A percentile compares a stretch with the other conserved stretches of the same genome.
These are phyloP conservation scores for Davidsoniella virescens DNA, from an alignment of 2,329 filamentous ascomycete species.

Conservation along the genomic window DNA sequence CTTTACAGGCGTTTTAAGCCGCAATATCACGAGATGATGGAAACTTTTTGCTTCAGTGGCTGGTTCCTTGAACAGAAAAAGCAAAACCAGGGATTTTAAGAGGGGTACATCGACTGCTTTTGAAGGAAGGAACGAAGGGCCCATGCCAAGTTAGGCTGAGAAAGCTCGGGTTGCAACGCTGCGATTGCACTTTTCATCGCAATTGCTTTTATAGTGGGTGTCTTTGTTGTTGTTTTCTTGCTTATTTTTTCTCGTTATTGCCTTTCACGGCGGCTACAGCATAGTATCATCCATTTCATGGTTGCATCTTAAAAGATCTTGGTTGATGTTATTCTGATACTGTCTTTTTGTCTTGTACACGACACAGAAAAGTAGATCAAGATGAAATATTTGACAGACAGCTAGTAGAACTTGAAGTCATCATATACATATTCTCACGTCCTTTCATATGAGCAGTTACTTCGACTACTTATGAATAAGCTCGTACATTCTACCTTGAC, in stretches of 20 bases:
- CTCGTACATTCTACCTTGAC: too few relatives aligned
- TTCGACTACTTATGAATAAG: too few relatives aligned
- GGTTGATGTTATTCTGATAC: too few relatives aligned
- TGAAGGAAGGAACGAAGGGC: constrained; percentile 5
- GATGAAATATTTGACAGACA: too few relatives aligned
- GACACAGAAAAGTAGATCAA: too few relatives aligned
- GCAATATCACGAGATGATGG: too few relatives aligned
- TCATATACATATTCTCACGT: too few relatives aligned
- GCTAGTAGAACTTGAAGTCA: too few relatives aligned
- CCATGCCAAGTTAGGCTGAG: constrained; percentile 6
- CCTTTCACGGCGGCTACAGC: not conserved
- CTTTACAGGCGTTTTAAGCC: too few relatives aligned
- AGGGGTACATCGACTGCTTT: not conserved
- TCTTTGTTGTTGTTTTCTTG: not conserved
- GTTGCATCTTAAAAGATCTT: not conserved
- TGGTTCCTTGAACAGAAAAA: not conserved
- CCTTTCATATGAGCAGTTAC: too few relatives aligned
- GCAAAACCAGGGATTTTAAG: constrained; percentile 3
- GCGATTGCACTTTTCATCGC: not conserved
- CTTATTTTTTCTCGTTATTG: not conserved
- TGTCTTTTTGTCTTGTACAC: too few relatives aligned
- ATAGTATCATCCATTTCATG: not conserved
- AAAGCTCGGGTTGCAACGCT: constrained; percentile 9
- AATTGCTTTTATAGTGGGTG: not conserved
- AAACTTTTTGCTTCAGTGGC: too few relatives aligned